Evolutionary conservation across 371 early-diverging fungal genomes (phyloP), one percentile per base, ranked within the genome.

Genomic region (Mortierella sp.): DNA sequence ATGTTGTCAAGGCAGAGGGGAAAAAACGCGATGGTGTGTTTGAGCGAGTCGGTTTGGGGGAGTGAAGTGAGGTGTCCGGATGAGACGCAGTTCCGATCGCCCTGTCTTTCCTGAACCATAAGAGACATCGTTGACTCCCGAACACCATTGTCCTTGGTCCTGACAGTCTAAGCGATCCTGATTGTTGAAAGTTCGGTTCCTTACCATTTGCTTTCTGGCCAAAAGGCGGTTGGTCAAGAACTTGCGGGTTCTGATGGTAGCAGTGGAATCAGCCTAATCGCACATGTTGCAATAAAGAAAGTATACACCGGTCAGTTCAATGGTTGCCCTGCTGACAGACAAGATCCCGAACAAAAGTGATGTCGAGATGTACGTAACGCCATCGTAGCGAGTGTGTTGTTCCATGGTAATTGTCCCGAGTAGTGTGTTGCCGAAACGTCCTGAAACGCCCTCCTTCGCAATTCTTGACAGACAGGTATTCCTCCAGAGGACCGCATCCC

Each of bases 181-280:
- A 29, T 29, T 29, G n/a, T n/a, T 26, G 55, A n/a, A n/a, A n/a
- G n/a, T n/a, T 29, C 11, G 29, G 14, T 26, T 53, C 64, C 85
- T 85, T 88, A 91, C 96, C 96, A 98, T 97, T 93, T 99, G 99
- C 94, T 95, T 98, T 88, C 99, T 95, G 89, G 95, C 94, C 79
- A 99, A 95, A 85, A 99, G 93, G 85, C 96, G 96, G 97, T 99
- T 99, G 88, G 98, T 97, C 85, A 98, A 91, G 95, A 97, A 99
- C 93, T 99, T 97, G 90, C 97, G 95, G 85, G 99, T 98, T 87
- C 99, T 93, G 89, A 99, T 93, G 85, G 98, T 99, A 88, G 95
- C 97, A 88, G 92, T 85, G 85, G 90, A 87, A 90, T 94, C 93
- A 88, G 93, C 91, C 93, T 10, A 14, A 58, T 34, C 58, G 58